Base-by-base conservation (phyloP, 176 grass and related monocot species). In the Bromus sterilis region DNA sequence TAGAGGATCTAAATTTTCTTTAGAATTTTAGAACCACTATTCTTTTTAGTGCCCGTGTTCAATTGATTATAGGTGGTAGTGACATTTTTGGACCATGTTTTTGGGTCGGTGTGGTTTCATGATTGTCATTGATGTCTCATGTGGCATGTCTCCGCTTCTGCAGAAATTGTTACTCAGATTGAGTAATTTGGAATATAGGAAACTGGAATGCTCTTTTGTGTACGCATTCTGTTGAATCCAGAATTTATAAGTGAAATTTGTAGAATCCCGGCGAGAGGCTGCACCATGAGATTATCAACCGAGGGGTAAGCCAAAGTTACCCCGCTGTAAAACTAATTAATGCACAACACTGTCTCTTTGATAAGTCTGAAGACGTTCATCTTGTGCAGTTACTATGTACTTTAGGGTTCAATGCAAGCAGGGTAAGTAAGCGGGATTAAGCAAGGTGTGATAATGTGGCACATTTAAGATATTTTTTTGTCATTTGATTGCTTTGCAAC, bases 1-100 rank as follows among this genome's bases (percentile, higher is more conserved):
- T 83, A 88, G 58, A 55, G 51, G 77, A 68, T 67, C 39, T 85
- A 63, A 78, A 28, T 51, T 91, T 88, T 51, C 48, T 51, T 85
- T 78, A 35, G 82, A 12, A 61, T 53, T 77, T 91, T 61, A 82
- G 72, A 73, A 34, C 24, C 36, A 7, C 78, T 83, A 85, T 91
- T 88, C 67, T 82, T 91, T 80, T 74, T 91, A 88, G 74, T 67
- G 58, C 43, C 25, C 13, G 51, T 78, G 88, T 84, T 84, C 62
- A 84, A 83, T 86, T 86, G 74, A 83, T 79, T 90, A 83, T 90
- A 86, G 79, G 58, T 86, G 48, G 59, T 53, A 83, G 78, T 20
- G 29, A 25, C 48, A 79, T 68, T 78, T 78, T 21, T 83, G 33
- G 16, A 55, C 7, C 33, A 41, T 56, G n/a, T 53, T 76, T 53